Base-by-base conservation (phyloP, 164 flowering plant species). In the Umbilicus rupestris region DNA sequence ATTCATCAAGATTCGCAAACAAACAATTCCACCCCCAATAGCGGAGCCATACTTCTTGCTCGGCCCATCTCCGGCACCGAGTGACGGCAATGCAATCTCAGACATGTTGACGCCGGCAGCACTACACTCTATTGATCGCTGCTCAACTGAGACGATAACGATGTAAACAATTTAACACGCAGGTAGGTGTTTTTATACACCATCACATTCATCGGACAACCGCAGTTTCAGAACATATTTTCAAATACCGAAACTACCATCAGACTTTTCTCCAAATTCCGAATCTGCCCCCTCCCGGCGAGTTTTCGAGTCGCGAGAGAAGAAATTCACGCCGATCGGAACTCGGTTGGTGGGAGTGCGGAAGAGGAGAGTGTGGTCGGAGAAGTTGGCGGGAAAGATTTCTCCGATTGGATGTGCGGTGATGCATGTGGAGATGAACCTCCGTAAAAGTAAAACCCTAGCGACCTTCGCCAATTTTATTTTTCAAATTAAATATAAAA, bases 301-400 rank as follows among this genome's bases (percentile, higher is more conserved):
- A 14, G 58, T 52, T n/a, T 47, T 8, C 14, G 9, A 5, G 12
- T 26, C 19, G 22, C 60, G 9, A 14, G 33, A 26, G 60, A 55
- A 55, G 33, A 55, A 55, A 55, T 55, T 55, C 7, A 5, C 16
- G 33, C 16, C 33, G 60, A 55, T 14, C 17, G 33, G 33, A 26
- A 20, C 4, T n/a, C 55, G 26, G 11, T n/a, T 14, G 55, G 55
- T 49, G 7, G 55, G 24, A n/a, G n/a, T n/a, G 60, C 28, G 33
- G 33, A 55, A 22, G 33, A 55, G 60, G 33, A 26, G 60, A 55
- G 60, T 55, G 29, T 17, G 58, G 58, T 26, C n/a, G n/a, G n/a
- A n/a, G 14, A 12, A 6, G 29, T 24, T 10, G 58, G 30, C 15
- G 58, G 30, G 9, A 17, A 50, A 1, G 29, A 52, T 17, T 22